Evolutionary conservation across 495 filamentous ascomycete genomes (phyloP).

Genomic region (Bathelium albidoporum): DNA sequence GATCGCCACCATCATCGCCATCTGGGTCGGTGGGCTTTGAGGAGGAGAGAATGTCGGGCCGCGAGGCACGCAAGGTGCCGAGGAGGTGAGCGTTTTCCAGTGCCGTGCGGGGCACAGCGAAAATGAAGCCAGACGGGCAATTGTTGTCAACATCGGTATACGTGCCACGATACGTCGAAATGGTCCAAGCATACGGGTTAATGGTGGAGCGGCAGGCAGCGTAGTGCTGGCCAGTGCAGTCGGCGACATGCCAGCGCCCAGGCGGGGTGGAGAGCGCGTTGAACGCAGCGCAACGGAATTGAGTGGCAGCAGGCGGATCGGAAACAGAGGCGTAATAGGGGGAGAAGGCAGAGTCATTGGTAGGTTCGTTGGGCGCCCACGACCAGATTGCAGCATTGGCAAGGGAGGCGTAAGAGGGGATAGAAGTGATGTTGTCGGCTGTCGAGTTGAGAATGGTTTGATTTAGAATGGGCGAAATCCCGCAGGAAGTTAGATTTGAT

Average conservation of each 20-base stretch:
- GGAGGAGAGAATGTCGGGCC: neutral
- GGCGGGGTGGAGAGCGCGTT: conserved; percentile 25
- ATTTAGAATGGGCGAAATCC: conserved; percentile 49
- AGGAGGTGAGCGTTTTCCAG: conserved; percentile 51
- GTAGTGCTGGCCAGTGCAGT: conserved; percentile 42
- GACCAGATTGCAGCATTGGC: conserved; percentile 46
- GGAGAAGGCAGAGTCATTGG: conserved; percentile 28
- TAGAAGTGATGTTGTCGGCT: conserved; percentile 32
- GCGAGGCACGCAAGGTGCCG: conserved; percentile 19
- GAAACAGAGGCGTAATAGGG: conserved; percentile 23
- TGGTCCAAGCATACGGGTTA: conserved; percentile 44
- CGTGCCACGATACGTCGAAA: conserved; percentile 32
- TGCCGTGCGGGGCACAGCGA: conserved; percentile 47
- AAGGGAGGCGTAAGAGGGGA: conserved; percentile 40
- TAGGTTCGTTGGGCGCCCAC: conserved; percentile 47
- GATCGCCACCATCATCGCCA: conserved; percentile 19
- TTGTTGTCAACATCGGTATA: conserved; percentile 39
- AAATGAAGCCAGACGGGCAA: conserved; percentile 19
- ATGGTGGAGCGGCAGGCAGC: conserved; percentile 44
- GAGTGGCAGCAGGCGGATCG: conserved; percentile 13
- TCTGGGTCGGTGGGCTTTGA: conserved; percentile 9
- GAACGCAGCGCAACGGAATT: conserved; percentile 45
- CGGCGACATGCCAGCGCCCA: conserved; percentile 46
- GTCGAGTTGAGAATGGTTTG: conserved; percentile 42
- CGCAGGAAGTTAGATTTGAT: conserved; percentile 43